A percentile compares a stretch with the other conserved stretches of the same genome.
Conservation (phyloP, 2,329 filamentous ascomycete species). For the Lasiodiplodia gonubiensis region DNA sequence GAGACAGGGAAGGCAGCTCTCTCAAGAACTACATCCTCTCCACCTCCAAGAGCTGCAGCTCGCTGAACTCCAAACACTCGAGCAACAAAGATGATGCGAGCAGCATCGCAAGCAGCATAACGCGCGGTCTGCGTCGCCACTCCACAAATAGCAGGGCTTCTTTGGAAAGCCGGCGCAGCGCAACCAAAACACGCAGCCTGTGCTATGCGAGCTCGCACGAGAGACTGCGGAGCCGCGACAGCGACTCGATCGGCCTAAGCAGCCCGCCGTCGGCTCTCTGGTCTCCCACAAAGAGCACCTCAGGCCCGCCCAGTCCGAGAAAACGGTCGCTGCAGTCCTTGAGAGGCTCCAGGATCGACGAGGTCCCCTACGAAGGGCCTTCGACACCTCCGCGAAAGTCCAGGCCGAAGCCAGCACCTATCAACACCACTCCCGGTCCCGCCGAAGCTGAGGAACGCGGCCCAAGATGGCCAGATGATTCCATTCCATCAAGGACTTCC, state of each 20-base stretch:
- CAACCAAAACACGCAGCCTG: conserved; percentile 58
- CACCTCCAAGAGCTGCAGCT: conserved; percentile 43
- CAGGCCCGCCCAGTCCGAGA: conserved; percentile 29
- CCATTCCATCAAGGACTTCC: conserved; percentile 19
- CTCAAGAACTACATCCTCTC: conserved; percentile 63
- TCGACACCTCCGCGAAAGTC: conserved; percentile 9
- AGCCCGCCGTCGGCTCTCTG: conserved; percentile 14
- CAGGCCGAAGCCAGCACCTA: conserved; percentile 4
- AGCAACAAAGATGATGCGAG: conserved; percentile 32
- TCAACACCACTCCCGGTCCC: conserved; percentile 14
- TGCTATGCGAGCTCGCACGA: conserved; percentile 79
- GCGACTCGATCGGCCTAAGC: conserved; percentile 11
- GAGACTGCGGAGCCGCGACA: conserved; percentile 57
- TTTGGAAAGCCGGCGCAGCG: conserved; percentile 38
- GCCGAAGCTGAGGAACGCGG: conserved; percentile 16
- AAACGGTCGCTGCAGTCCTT: conserved; percentile 24
- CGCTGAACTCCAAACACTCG: conserved; percentile 42
- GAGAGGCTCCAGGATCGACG: conserved; percentile 25
- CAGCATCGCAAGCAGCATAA: conserved; percentile 51
- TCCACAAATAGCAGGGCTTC: conserved; percentile 44
- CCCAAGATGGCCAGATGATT: conserved; percentile 21
- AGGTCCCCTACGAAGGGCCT: conserved; percentile 22
- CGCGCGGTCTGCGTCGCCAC: conserved; percentile 39
- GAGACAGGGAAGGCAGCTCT: conserved; percentile 48
- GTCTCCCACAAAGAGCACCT: conserved; percentile 34